These are phyloP conservation scores for Wickerhamiella siamensis DNA, from an alignment of 805 yeast genomes.

Conservation along the genomic window DNA sequence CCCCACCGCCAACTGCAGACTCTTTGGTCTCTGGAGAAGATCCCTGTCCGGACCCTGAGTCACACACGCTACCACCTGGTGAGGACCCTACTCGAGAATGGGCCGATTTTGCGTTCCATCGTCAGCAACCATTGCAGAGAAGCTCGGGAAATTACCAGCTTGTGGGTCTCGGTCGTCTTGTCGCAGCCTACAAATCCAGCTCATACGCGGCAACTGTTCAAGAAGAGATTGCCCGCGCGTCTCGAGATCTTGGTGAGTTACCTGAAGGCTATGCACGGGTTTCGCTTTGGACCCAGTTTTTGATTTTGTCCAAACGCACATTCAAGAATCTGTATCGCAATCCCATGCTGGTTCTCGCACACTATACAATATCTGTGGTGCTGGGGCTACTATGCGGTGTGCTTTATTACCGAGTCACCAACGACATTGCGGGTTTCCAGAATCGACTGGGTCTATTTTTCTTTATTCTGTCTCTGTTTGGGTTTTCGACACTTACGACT, in stretches of 20 bases:
- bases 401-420: slow-evolving; percentile 65
- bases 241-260: slow-evolving; percentile 10
- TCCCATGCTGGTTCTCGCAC: slow-evolving; percentile 76
- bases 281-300: slow-evolving; percentile 45
- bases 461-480: slow-evolving; percentile 80
- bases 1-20: neutral
- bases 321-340: slow-evolving; percentile 87
- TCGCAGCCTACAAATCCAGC: slow-evolving; percentile 20
- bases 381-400: slow-evolving; percentile 78
- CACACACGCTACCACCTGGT: slow-evolving; percentile 12
- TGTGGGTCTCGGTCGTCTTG: slow-evolving; percentile 21
- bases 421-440: slow-evolving; percentile 93
- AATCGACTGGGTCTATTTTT: slow-evolving; percentile 88
- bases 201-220: slow-evolving; percentile 15
- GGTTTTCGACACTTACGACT: slow-evolving; percentile 86
- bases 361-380: slow-evolving; percentile 60
- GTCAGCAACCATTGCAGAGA: slow-evolving; percentile 11
- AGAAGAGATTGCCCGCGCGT: slow-evolving; percentile 11
- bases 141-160: slow-evolving; percentile 15
- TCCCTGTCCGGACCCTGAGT: slow-evolving; percentile 13
- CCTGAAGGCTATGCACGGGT: slow-evolving; percentile 31
- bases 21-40: neutral
- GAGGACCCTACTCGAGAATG: slow-evolving; percentile 17
- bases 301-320: slow-evolving; percentile 69
- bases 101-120: slow-evolving; percentile 17